Evolutionary conservation across 164 flowering plant species (phyloP), one percentile per base, ranked within the genome.

Genomic region (Vitis amurensis): DNA sequence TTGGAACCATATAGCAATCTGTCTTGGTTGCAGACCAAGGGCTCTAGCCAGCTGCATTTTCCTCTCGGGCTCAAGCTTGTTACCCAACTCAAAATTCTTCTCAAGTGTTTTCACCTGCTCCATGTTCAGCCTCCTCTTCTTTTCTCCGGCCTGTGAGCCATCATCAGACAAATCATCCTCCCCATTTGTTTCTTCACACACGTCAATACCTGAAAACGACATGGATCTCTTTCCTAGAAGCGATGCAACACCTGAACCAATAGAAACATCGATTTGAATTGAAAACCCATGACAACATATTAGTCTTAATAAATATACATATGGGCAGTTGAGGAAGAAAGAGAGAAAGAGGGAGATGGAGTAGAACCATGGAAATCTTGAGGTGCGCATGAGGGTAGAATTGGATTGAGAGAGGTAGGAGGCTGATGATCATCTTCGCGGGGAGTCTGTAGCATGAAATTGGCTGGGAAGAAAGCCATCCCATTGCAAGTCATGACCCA

Each of bases 11-110:
- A 92, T 89, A 10, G 95, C 97, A 57, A 92, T 82, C 76, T 92
- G 97, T 69, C 97, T 80, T 11, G 97, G 97, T 61, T 89, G 97
- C 56, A 92, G 80, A 6, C 93, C 93, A 49, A 92, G 91, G 58
- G 91, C 88, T 57, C 87, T 77, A 55, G 97, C 92, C 63, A 92
- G 79, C 85, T 92, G 91, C 89, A 89, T 79, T 81, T 92, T 92
- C 73, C 97, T 86, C 81, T 90, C 95, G 3, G 97, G 97, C 74
- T 90, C 95, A 58, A 92, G 91, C 84, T 92, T 92, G 83, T 90
- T 92, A 1, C 91, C 93, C 81, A 89, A 53, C 81, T 92, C 95
- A 68, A 92, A 90, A 71, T 85, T 90, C 82, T 87, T 92, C 84
- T 92, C 97, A 31, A 92, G 82, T 15, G 93, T 88, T 77, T 84